Percentiles rank a stretch among this genome's conserved stretches.
These are phyloP conservation scores for Rhododendron williamsianum DNA, from an alignment of 148 eudicot genomes.

Conservation along the genomic window DNA sequence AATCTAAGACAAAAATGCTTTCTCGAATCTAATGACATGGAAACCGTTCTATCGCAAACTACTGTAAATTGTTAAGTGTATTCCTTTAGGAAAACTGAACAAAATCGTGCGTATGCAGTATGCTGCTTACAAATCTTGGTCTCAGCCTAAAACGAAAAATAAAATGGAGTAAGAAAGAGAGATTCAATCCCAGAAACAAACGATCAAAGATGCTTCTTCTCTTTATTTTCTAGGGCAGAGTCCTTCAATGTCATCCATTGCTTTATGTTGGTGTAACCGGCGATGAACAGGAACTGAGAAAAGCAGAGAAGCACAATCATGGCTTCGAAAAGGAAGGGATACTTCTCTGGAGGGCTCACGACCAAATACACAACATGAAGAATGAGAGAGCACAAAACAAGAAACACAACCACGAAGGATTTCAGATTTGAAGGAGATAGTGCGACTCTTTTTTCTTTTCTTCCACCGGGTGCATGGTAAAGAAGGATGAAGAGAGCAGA, in stretches of 20 bases:
- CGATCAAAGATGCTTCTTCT: conserved; percentile 39
- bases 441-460: conserved; percentile 14
- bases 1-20: background rate
- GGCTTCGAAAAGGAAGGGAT: conserved; percentile 89
- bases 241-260: conserved; percentile 58
- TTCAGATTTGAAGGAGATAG: conserved; percentile 17
- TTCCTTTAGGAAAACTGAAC: background rate
- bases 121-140: background rate
- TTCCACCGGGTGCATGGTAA: conserved; percentile 56
- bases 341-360: conserved; percentile 60
- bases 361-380: conserved; percentile 65
- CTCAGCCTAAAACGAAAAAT: background rate
- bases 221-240: conserved; percentile 26
- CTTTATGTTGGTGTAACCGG: conserved; percentile 54
- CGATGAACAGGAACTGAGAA: conserved; percentile 50
- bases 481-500: conserved; percentile 55
- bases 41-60: background rate
- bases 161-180: background rate
- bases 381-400: conserved; percentile 31
- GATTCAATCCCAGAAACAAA: background rate
- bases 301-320: conserved; percentile 80
- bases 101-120: background rate
- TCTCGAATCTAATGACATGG: background rate
- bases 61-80: background rate
- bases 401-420: conserved; percentile 25